phyloP scores from a whole-genome alignment of 306 rosid species.

The Betula pendula region DNA sequence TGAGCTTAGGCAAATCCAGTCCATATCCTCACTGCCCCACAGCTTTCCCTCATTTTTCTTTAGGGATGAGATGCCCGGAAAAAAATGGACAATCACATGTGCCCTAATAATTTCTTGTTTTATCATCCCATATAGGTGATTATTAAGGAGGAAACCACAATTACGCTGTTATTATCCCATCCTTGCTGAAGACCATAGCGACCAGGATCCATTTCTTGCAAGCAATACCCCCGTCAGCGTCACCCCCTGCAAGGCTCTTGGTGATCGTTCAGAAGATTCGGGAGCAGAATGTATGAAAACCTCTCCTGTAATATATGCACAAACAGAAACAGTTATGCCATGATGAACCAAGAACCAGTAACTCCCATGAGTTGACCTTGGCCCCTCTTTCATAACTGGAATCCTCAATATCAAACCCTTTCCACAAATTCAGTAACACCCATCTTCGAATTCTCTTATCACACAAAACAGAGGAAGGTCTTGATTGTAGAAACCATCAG shows the following conservation, averaged over 20 bases:
- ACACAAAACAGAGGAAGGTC: constrained; percentile 14
- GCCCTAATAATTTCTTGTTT: constrained; percentile 86
- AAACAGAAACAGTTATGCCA: constrained; percentile 75
- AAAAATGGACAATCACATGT: constrained; percentile 70
- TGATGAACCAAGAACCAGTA: constrained; percentile 69
- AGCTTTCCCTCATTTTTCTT: constrained; percentile 75
- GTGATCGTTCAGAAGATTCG: constrained; percentile 41
- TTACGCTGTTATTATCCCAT: constrained; percentile 99
- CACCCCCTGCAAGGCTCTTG: constrained; percentile 39
- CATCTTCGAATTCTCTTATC: constrained; percentile 45
- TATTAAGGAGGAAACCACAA: constrained; percentile 99
- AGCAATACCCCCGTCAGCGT: constrained; percentile 45
- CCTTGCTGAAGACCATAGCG: constrained; percentile 96
- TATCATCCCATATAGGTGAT: constrained; percentile 96
- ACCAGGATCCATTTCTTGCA: constrained; percentile 90
- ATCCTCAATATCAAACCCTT: constrained; percentile 52
- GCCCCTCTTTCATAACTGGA: constrained; percentile 51
- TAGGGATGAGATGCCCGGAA: constrained; percentile 65
- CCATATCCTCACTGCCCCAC: constrained; percentile 96
- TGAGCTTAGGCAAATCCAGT: constrained; percentile 98
- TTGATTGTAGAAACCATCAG: constrained; percentile 16
- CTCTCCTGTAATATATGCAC: constrained; percentile 84
- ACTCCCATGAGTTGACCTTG: constrained; percentile 63
- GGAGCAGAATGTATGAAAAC: constrained; percentile 63
- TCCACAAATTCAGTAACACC: constrained; percentile 41